Evolutionary conservation across 108 stramenopile genomes (phyloP).

Genomic region (Cyclotella choctawhatcheeana): DNA sequence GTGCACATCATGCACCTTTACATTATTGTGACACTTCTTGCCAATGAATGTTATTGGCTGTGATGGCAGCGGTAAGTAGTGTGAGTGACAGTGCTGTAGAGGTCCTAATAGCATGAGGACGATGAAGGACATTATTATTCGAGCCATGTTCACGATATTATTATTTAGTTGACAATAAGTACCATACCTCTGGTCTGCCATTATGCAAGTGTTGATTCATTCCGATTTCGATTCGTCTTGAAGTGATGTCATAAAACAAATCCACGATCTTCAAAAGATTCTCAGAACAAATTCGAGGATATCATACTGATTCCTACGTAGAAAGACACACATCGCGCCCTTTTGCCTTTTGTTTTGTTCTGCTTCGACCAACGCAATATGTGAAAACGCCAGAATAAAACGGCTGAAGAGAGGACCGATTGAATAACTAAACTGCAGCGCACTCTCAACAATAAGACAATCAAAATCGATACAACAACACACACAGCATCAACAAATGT

Average conservation of each 20-base stretch:
- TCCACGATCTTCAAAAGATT: too few species aligned
- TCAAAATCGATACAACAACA: neutral
- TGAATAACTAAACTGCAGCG: too few species aligned
- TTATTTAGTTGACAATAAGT: too few species aligned
- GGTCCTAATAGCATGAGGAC: neutral
- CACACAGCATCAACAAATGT: neutral
- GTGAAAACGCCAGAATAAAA: neutral
- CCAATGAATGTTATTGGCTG: conserved; percentile 6
- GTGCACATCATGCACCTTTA: neutral
- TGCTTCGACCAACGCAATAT: neutral
- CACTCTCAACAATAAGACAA: too few species aligned
- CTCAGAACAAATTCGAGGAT: neutral
- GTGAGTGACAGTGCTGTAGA: neutral
- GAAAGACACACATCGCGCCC: neutral
- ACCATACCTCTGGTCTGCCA: too few species aligned
- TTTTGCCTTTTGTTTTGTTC: too few species aligned
- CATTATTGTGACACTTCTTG: neutral
- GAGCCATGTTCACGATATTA: too few species aligned
- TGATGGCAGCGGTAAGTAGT: neutral
- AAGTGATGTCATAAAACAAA: too few species aligned
- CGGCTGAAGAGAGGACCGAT: neutral
- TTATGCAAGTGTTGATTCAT: too few species aligned
- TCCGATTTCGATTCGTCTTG: too few species aligned
- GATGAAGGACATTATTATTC: neutral
- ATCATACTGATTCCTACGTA: neutral